phyloP scores from a whole-genome alignment of 2,329 filamentous ascomycete species.

The Monilinia aucupariae region DNA sequence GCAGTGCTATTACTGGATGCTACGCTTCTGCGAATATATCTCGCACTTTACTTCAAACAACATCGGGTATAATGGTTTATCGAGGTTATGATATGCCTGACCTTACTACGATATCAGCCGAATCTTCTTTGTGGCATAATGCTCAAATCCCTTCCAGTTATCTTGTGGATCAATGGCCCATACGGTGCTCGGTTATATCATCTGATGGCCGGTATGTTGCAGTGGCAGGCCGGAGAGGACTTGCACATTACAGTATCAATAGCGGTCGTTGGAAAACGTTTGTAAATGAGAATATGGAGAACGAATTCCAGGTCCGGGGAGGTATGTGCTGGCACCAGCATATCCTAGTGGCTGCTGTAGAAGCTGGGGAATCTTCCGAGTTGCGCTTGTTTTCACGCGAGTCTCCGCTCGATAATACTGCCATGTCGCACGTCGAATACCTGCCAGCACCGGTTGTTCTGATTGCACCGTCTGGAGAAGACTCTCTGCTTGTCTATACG shows the following conservation, averaged over 20 bases:
- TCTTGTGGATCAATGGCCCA: constrained; percentile 88
- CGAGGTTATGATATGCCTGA: constrained; percentile 88
- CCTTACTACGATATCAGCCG: constrained; percentile 83
- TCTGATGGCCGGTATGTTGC: constrained; percentile 91
- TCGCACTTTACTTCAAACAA: constrained; percentile 82
- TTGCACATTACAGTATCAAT: constrained; percentile 92
- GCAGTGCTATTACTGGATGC: constrained; percentile 87
- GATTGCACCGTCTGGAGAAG: constrained; percentile 81
- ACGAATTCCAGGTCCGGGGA: constrained; percentile 85
- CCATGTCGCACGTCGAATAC: constrained; percentile 69
- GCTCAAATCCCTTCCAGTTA: constrained; percentile 80
- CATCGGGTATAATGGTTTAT: constrained; percentile 84
- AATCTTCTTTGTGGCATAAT: constrained; percentile 92
- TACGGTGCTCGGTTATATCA: constrained; percentile 80
- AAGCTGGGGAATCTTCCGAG: constrained; percentile 75
- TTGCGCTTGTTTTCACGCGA: constrained; percentile 92
- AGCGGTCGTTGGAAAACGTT: constrained; percentile 97
- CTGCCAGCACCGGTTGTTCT: constrained; percentile 84
- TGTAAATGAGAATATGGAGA: constrained; percentile 71
- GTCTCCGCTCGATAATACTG: constrained; percentile 64
- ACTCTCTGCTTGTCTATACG: constrained; percentile 93
- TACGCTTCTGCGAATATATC: constrained; percentile 89
- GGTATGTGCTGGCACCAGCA: constrained; percentile 99
- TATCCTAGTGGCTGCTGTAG: constrained; percentile 88
- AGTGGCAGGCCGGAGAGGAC: constrained; percentile 84